Evolutionary conservation across 2,329 filamentous ascomycete genomes (phyloP), one percentile per base, ranked within the genome.

Genomic region (Ophiocordyceps polyrhachis-furcata): DNA sequence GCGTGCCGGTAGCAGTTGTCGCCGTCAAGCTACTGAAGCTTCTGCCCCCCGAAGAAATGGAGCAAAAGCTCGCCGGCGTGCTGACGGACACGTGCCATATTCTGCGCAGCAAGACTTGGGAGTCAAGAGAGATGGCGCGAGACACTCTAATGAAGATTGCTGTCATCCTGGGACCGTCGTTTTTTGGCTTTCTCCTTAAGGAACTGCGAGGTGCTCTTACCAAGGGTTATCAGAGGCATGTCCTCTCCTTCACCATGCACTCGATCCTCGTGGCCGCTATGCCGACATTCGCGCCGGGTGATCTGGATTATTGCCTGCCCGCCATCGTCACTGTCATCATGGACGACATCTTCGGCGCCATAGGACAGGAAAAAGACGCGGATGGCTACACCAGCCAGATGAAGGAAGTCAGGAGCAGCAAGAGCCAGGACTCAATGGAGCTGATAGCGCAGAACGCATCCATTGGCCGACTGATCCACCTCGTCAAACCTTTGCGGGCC

Each of bases 391-490:
- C 82, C 46, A 94, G 79, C 58, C 83, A 89, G 61, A 95, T 93
- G 81, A 94, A 93, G 62, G 91, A 98, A 63, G 81, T 98, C 46
- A 96, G 94, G 67, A 91, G 84, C 61, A 95, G 84, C 68, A 98
- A 96, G 68, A 95, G 88, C 58, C 93, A 88, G 55, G 93, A 98
- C 57, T 93, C 91, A 0, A 93, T 96, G 80, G 89, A 96, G 60
- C 69, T 96, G 15, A 71, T 96, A 50, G 83, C 91, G 23, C 84
- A 81, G 55, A 87, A 80, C 42, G 80, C 85, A 2, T 89, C 87
- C 1, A 69, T 95, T 21, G 68, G 64, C 44, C 76, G 79, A 46
- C 71, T 96, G 6, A 77, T 81, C 42, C 75, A 81, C 43, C 74
- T 98, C 4, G 71, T 95, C 43, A 71, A 71, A 44, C 93, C 91